Percentiles rank a stretch among this genome's conserved stretches.
These are phyloP conservation scores for Dactylis glomerata DNA, from an alignment of 176 grass and related monocot genomes.

Conservation along the genomic window DNA sequence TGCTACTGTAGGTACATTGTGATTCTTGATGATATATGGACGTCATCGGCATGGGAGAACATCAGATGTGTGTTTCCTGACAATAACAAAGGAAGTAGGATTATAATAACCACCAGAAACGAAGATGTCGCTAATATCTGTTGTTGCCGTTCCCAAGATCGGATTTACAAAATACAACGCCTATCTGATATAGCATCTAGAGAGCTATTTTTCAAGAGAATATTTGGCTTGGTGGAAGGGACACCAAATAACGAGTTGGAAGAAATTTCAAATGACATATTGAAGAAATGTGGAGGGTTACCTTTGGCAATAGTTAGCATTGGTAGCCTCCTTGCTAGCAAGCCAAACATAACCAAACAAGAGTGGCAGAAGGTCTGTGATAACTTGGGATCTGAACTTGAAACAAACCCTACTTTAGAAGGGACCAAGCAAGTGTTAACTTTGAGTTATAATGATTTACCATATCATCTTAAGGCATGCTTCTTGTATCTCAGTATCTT, in stretches of 20 bases:
- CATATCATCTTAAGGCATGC: slow-evolving; percentile 34
- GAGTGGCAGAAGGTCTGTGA: background rate
- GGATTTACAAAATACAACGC: slow-evolving; percentile 37
- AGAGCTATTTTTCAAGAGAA: slow-evolving; percentile 18
- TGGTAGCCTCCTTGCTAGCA: background rate
- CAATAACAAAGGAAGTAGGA: slow-evolving; percentile 35
- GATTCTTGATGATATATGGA: slow-evolving; percentile 50
- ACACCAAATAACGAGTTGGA: background rate
- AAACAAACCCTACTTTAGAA: background rate
- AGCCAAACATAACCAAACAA: background rate
- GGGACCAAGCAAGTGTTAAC: background rate
- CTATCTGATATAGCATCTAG: background rate
- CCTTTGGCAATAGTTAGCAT: background rate
- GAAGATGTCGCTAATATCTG: slow-evolving; percentile 38
- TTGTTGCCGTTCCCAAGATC: slow-evolving; percentile 20
- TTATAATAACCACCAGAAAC: slow-evolving; percentile 43
- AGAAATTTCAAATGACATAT: background rate
- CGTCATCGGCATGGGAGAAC: slow-evolving; percentile 30
- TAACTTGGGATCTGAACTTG: background rate
- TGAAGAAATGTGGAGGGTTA: background rate
- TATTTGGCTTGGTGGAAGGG: background rate
- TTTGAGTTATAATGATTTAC: slow-evolving; percentile 23
- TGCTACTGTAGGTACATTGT: slow-evolving; percentile 7
- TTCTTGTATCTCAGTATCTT: slow-evolving; percentile 30
- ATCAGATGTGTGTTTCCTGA: slow-evolving; percentile 43